Base-by-base conservation (phyloP, 306 rosid genomes). In the Benincasa hispida region DNA sequence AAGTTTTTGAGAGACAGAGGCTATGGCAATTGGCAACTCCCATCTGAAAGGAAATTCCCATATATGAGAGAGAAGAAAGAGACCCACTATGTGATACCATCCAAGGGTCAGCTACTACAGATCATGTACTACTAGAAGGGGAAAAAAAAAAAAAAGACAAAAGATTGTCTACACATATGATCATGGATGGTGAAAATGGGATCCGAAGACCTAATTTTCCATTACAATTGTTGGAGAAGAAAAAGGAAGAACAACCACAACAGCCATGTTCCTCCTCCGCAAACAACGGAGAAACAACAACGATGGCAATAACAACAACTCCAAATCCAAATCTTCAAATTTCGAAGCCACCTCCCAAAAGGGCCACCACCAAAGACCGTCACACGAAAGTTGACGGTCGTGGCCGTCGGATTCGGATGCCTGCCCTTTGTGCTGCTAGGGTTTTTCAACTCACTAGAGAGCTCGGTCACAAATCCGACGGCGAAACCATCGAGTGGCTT, bases 371-470 rank as follows among this genome's bases (percentile, higher is more conserved):
- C 2, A 93, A 93, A 57, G 98, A 93, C 81, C 78, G 98, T 14
- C 98, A 93, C 86, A 93, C 98, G 0, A 93, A 93, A 35, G 98
- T 93, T 0, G 98, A 93, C 25, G 98, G 98, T 19, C 91, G 98
- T 0, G 98, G 98, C 35, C 98, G 98, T 68, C 90, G 98, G 87
- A 93, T 93, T 87, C 93, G 98, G n/a, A 93, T 93, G 98, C 98
- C 98, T 0, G 97, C 96, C 0, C 89, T 93, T 18, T 93, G 98
- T 19, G 98, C 98, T 0, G 98, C 98, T 25, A 85, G 98, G 81
- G 98, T 93, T 55, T 93, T 93, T 48, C 98, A 93, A 82, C 87
- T 93, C 5, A 93, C 98, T 14, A 61, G 92, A 68, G 98, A 93
- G 80, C 86, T 93, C 0, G 98, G 98, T 42, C 97, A 93, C 80